phyloP scores from a whole-genome alignment of 352 stramenopile genomes.

The Globisporangium cystogenes region DNA sequence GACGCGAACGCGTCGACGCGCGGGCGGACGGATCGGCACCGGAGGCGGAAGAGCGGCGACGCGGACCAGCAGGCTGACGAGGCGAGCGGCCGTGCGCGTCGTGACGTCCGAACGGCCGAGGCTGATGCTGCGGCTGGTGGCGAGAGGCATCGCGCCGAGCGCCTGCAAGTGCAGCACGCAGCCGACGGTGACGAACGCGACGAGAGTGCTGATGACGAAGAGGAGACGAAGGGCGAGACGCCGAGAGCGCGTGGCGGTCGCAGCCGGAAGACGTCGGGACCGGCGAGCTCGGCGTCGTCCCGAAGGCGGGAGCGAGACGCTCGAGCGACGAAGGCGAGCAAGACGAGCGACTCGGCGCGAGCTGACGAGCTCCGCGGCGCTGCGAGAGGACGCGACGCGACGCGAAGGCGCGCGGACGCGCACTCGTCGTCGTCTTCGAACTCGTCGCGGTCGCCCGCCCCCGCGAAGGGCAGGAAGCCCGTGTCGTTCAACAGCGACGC shows the following conservation, averaged over 20 bases:
- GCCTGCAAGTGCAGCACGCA: no score
- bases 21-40: background rate
- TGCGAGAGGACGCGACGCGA: background rate
- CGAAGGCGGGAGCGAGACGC: background rate
- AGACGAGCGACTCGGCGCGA: background rate
- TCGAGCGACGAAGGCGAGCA: background rate
- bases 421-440: background rate
- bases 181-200: no score
- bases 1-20: background rate
- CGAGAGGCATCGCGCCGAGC: background rate
- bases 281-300: background rate
- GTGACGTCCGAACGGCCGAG: background rate
- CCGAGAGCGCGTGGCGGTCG: background rate
- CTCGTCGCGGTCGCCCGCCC: background rate
- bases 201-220: background rate
- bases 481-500: conserved; percentile 8
- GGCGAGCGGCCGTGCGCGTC: background rate
- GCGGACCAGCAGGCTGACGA: background rate
- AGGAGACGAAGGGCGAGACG: background rate
- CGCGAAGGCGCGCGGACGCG: background rate
- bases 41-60: background rate
- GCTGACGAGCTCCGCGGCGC: background rate
- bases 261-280: background rate
- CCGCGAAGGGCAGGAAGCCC: background rate
- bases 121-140: background rate